A percentile compares a stretch with the other conserved stretches of the same genome.
Evolutionary conservation across 2,329 filamentous ascomycete species (phyloP).

Genomic region (Cordyceps tenuipes): DNA sequence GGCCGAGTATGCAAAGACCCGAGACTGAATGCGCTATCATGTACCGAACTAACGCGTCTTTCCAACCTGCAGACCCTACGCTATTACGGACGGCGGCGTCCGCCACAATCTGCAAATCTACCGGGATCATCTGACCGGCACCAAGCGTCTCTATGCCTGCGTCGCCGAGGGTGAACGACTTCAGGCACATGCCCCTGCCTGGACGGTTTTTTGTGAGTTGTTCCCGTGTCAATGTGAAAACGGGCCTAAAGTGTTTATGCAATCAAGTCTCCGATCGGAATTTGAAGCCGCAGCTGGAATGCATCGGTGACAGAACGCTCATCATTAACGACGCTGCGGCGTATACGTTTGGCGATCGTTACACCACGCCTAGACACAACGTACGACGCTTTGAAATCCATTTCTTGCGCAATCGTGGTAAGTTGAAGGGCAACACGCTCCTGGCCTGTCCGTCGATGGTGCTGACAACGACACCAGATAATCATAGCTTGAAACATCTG

Average conservation of each 20-base stretch:
- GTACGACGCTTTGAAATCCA: neutral
- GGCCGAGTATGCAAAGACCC: neutral
- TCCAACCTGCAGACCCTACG: neutral
- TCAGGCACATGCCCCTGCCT: conserved; percentile 3
- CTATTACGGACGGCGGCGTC: conserved; percentile 6
- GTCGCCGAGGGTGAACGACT: neutral
- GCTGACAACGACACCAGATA: neutral
- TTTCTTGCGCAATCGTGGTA: neutral
- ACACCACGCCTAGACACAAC: neutral
- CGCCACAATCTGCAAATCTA: conserved; percentile 11
- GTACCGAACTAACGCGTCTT: neutral
- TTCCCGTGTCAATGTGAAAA: neutral
- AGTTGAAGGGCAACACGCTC: neutral
- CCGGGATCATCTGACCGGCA: conserved; percentile 2
- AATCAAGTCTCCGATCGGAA: neutral
- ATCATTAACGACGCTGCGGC: neutral
- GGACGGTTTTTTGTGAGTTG: conserved; percentile 11
- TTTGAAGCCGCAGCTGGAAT: neutral
- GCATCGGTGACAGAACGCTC: neutral
- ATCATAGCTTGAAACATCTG: neutral
- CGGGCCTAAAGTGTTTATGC: neutral
- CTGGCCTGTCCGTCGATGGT: neutral
- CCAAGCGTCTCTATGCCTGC: conserved; percentile 6
- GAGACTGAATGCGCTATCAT: neutral
- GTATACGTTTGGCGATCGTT: conserved; percentile 7